Evolutionary conservation across 2,329 filamentous ascomycete species (phyloP).

Genomic region (Phoma herbarum): DNA sequence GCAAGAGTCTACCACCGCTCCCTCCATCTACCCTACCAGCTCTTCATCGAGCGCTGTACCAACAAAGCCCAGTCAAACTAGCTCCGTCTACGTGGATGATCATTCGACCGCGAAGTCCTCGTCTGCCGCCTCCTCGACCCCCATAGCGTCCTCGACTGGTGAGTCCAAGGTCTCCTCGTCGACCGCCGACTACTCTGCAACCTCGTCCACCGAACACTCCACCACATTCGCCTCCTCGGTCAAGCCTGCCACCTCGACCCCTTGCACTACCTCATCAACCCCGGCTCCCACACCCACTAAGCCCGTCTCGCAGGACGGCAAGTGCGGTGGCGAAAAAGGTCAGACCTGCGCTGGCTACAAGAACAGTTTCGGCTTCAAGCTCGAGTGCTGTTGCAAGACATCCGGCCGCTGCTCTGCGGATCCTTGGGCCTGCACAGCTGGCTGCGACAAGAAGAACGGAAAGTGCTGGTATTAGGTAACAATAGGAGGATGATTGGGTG

Average conservation of each 20-base stretch:
- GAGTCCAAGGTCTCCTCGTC: slow-evolving; percentile 5
- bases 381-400: slow-evolving; percentile 40
- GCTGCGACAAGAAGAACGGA: slow-evolving; percentile 43
- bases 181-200: slow-evolving; percentile 7
- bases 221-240: slow-evolving; percentile 18
- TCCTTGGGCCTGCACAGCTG: slow-evolving; percentile 33
- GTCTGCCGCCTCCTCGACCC: slow-evolving; percentile 10
- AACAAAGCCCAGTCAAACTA: slow-evolving; percentile 21
- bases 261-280: slow-evolving; percentile 18
- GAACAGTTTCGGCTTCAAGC: slow-evolving; percentile 24
- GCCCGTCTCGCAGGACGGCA: slow-evolving; percentile 35
- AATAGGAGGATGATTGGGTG: background rate
- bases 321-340: slow-evolving; percentile 35
- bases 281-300: slow-evolving; percentile 27
- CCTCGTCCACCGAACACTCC: slow-evolving; percentile 8
- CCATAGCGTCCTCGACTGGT: slow-evolving; percentile 8
- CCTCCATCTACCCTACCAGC: slow-evolving; percentile 4
- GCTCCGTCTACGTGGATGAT: slow-evolving; percentile 15
- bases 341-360: slow-evolving; percentile 42
- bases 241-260: slow-evolving; percentile 24
- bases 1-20: slow-evolving; percentile 12
- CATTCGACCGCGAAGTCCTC: slow-evolving; percentile 7
- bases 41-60: slow-evolving; percentile 18
- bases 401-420: slow-evolving; percentile 35
- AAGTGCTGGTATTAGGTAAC: slow-evolving; percentile 34